A percentile compares a stretch with the other conserved stretches of the same genome.
phyloP scores from a whole-genome alignment of 805 yeast genomes.

The Hanseniaspora clermontiae region DNA sequence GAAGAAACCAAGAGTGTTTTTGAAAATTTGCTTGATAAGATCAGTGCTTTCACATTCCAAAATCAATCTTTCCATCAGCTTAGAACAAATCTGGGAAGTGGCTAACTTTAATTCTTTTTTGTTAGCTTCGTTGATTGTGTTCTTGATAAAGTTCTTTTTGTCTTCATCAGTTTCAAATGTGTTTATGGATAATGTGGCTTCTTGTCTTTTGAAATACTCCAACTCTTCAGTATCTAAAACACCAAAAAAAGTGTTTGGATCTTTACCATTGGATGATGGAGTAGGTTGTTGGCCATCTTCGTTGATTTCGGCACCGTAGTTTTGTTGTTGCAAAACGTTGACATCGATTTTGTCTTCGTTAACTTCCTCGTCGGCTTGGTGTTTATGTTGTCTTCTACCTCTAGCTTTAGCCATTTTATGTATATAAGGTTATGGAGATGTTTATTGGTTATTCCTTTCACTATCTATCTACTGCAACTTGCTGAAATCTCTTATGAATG shows the following conservation, averaged over 20 bases:
- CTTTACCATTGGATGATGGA: conserved; percentile 13
- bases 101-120: conserved; percentile 87
- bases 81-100: conserved; percentile 90
- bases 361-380: conserved; percentile 19
- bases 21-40: conserved; percentile 45
- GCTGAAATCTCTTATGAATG: no score
- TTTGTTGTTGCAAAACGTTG: conserved; percentile 16
- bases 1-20: conserved; percentile 60
- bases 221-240: conserved; percentile 70
- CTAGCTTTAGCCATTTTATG: conserved; percentile 27
- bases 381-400: conserved; percentile 32
- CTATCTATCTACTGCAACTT: not conserved
- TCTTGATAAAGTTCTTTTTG: conserved; percentile 52
- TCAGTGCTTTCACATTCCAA: conserved; percentile 52
- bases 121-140: conserved; percentile 71
- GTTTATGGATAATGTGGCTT: conserved; percentile 67
- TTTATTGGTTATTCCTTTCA: not conserved
- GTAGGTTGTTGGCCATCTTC: conserved; percentile 12
- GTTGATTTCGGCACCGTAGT: conserved; percentile 17
- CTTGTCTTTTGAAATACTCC: conserved; percentile 89
- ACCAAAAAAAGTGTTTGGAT: conserved; percentile 59
- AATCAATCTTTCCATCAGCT: conserved; percentile 78
- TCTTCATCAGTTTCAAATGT: conserved; percentile 67
- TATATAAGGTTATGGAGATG: not conserved
- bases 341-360: conserved; percentile 16